Evolutionary conservation across 306 rosid species (phyloP).

Genomic region (Vachellia pachyceras): DNA sequence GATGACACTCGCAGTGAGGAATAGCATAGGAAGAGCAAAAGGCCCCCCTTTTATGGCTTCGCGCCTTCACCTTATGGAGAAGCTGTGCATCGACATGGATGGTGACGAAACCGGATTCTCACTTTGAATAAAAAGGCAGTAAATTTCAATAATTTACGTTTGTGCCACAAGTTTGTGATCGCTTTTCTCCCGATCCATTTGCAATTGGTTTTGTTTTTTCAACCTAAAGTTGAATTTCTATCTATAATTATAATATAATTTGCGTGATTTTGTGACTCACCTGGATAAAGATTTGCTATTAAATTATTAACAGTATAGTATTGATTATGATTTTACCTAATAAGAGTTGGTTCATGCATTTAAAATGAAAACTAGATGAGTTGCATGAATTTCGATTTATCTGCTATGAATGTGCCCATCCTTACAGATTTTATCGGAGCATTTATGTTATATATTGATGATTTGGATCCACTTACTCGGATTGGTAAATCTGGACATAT

Average conservation of each 20-base stretch:
- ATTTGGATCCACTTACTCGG: background rate
- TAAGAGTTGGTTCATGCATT: background rate
- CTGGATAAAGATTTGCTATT: background rate
- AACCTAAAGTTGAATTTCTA: too few species aligned
- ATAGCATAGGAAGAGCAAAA: background rate
- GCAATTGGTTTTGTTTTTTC: background rate
- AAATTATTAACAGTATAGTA: too few species aligned
- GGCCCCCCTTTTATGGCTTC: constrained; percentile 26
- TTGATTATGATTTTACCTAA: background rate
- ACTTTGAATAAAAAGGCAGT: background rate
- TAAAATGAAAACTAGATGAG: background rate
- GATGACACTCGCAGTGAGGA: background rate
- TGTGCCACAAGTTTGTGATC: constrained; percentile 15
- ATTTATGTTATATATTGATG: too few species aligned
- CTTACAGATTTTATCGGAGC: too few species aligned
- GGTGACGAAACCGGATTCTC: constrained; percentile 5
- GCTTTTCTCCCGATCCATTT: background rate
- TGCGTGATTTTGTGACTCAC: background rate
- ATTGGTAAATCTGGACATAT: background rate
- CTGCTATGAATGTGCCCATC: too few species aligned
- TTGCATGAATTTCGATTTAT: background rate
- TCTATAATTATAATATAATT: background rate
- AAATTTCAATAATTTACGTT: background rate
- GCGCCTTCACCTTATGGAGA: constrained; percentile 49
- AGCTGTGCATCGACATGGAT: constrained; percentile 32